phyloP scores from a whole-genome alignment of 164 flowering plant species.

The Platanus orientalis region DNA sequence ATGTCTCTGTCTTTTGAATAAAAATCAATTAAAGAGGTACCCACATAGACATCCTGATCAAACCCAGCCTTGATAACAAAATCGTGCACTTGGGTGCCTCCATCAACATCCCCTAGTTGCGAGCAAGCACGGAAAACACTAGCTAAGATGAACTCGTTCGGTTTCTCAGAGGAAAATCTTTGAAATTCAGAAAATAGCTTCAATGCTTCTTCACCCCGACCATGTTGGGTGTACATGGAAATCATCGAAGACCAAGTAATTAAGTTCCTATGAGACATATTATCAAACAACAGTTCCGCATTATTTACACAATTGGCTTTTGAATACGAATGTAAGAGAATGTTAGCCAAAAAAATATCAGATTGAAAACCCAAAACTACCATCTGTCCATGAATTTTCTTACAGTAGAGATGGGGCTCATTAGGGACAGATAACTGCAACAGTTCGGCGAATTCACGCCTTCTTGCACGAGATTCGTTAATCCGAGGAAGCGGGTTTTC shows the following conservation, averaged over 20 bases:
- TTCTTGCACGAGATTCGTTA: constrained; percentile 3
- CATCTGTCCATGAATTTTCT: constrained; percentile 36
- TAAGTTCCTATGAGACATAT: constrained; percentile 45
- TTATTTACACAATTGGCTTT: constrained; percentile 20
- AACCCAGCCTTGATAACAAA: constrained; percentile 40
- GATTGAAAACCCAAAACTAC: constrained; percentile 35
- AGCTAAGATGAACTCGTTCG: constrained; percentile 57
- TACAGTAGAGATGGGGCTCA: constrained; percentile 19
- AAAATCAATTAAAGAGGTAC: constrained; percentile 48
- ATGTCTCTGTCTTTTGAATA: constrained; percentile 47
- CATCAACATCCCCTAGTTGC: constrained; percentile 20
- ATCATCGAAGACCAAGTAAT: constrained; percentile 58
- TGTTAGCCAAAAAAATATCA: constrained; percentile 41
- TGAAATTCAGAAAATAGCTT: constrained; percentile 30
- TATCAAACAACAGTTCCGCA: constrained; percentile 48
- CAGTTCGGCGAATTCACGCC: constrained; percentile 37
- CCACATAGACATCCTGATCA: constrained; percentile 54
- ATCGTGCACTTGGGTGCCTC: constrained; percentile 42
- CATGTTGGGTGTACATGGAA: constrained; percentile 41
- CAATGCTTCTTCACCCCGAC: constrained; percentile 38
- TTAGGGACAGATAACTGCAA: constrained; percentile 25
- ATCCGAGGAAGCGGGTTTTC: constrained; percentile 10
- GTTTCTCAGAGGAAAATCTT: constrained; percentile 17
- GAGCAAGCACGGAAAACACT: constrained; percentile 52
- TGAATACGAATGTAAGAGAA: constrained; percentile 34